phyloP scores from a whole-genome alignment of 2,329 filamentous ascomycete genomes.

The Aureobasidium musti region DNA sequence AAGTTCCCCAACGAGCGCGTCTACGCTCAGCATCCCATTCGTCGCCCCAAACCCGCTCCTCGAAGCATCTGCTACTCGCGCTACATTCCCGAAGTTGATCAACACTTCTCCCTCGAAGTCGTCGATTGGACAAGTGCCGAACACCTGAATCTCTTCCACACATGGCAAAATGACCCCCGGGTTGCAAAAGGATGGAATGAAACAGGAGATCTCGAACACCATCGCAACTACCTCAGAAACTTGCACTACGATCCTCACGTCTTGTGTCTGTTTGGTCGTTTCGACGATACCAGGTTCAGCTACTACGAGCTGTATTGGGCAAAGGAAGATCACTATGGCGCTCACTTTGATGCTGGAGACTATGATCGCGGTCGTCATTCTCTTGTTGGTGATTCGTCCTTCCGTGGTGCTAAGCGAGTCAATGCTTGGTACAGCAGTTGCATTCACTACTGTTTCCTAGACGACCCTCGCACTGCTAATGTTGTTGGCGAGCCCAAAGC shows the following conservation, averaged over 20 bases:
- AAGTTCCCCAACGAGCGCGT: constrained; percentile 51
- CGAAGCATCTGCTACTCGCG: constrained; percentile 74
- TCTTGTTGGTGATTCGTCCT: constrained; percentile 58
- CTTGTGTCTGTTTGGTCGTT: constrained; percentile 68
- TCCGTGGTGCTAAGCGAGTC: constrained; percentile 58
- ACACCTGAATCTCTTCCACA: constrained; percentile 71
- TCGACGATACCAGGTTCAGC: constrained; percentile 69
- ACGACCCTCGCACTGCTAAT: constrained; percentile 58
- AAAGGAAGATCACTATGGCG: constrained; percentile 64
- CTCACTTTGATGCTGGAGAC: constrained; percentile 57
- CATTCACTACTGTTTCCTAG: constrained; percentile 62
- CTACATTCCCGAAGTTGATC: constrained; percentile 72
- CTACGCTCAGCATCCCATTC: constrained; percentile 68
- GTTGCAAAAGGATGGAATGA: constrained; percentile 80
- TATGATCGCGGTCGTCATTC: constrained; percentile 64
- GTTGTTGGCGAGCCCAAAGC: constrained; percentile 71
- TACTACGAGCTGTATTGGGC: constrained; percentile 84
- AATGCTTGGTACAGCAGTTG: constrained; percentile 60
- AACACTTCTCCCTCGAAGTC: constrained; percentile 76
- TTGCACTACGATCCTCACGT: constrained; percentile 72
- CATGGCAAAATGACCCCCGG: constrained; percentile 81
- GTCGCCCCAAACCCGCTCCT: constrained; percentile 69
- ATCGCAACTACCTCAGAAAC: constrained; percentile 68
- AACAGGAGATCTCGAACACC: constrained; percentile 72
- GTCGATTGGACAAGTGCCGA: constrained; percentile 65